These are phyloP conservation scores for Fusarium decemcellulare DNA, from an alignment of 2,329 filamentous ascomycete genomes.

Conservation along the genomic window DNA sequence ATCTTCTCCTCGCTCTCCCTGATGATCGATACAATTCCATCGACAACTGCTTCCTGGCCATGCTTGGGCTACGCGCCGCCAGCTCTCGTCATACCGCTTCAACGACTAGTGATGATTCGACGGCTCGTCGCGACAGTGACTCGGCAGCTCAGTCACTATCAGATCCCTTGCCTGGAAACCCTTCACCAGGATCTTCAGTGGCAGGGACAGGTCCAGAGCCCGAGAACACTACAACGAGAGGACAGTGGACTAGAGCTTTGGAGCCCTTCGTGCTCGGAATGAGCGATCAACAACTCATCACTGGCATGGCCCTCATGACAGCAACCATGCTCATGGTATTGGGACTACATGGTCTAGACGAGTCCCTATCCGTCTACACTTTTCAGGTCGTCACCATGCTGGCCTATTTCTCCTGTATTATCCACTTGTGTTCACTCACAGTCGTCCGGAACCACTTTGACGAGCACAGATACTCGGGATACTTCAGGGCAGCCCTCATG, in stretches of 20 bases:
- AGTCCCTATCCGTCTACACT: background rate
- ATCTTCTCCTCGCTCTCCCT: no score
- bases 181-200: no score
- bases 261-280: background rate
- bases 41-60: no score
- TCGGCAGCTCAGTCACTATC: no score
- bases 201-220: no score
- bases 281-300: background rate
- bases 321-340: background rate
- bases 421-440: background rate
- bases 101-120: no score
- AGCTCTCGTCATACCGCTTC: no score
- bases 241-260: background rate
- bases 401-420: background rate
- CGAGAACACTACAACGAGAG: no score
- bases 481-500: background rate
- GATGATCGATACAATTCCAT: no score
- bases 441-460: background rate
- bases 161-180: no score
- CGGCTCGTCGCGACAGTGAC: no score
- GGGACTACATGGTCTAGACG: background rate
- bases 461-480: background rate
- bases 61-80: no score
- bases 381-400: background rate
- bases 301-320: background rate